Evolutionary conservation across 176 grass and related monocot species (phyloP), one percentile per base, ranked within the genome.

Genomic region (Phragmites australis): DNA sequence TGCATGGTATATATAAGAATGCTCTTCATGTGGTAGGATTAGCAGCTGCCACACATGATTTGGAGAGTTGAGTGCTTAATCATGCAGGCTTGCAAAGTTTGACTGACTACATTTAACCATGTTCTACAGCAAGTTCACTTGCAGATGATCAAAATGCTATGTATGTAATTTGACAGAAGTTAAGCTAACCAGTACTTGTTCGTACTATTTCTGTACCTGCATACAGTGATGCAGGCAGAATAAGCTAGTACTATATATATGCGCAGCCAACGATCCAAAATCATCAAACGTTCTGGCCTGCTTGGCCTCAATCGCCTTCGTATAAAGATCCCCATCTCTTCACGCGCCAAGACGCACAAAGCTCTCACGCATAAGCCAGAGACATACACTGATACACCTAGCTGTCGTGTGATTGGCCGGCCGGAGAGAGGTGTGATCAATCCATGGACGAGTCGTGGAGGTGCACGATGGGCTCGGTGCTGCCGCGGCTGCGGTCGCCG

Each of bases 381-480:
- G 47, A 1, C 44, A 26, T 26, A 9, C 44, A 51, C 29, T 19
- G 72, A 54, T n/a, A n/a, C n/a, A n/a, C n/a, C n/a, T n/a, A 65
- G 78, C 23, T 65, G 44, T 40, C 3, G 47, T 18, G 70, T 47
- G 39, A 29, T 64, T n/a, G n/a, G 26, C 18, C 49, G 56, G n/a
- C 41, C 56, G 19, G 57, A 74, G 39, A 32, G 26, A 57, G 9
- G 19, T 39, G 31, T 65, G 16, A 64, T 64, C 60, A 37, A 25
- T 37, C 34, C 3, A 97, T 93, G 91, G 89, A 91, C 66, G 94
- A 94, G 75, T 92, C 91, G 2, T 97, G 94, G 94, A 85, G 87
- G 77, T 86, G 87, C 82, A 86, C 81, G 76, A 97, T 88, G 86
- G 88, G 71, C 10, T 73, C 89, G 22, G 61, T 62, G 73, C 63